Base-by-base conservation (phyloP, 169 alveolate genomes). In the Plasmodium coatneyi region DNA sequence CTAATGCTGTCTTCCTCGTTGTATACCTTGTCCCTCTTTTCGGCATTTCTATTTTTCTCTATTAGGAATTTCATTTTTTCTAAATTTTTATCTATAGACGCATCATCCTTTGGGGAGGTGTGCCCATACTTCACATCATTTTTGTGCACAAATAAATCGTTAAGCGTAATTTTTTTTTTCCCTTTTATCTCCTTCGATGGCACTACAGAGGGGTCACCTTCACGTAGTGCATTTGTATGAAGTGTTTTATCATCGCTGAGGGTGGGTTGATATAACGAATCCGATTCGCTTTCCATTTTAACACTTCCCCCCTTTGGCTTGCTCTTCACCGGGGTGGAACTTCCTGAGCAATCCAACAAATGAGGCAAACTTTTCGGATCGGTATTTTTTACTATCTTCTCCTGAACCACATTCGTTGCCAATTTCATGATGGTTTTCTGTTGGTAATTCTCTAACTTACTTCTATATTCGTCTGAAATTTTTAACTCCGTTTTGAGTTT, bases 381-480 rank as follows among this genome's bases (percentile, higher is more conserved):
- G 14, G 28, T 34, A 56, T 32, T 74, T 34, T 74, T 74, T 74
- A 43, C 25, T 14, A 43, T 74, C 72, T 78, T 89, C 70, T 74
- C 52, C 28, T 91, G 79, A n/a, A 28, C 46, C 28, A 71, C 92
- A 19, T 30, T 91, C 54, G 78, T 60, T 5, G 95, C 95, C 81
- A 91, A 36, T 41, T 70, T 91, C 91, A 80, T 81, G 5, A 91
- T 91, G 9, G 95, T 91, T 70, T 91, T 91, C 54, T 91, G 92
- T 32, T 91, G 95, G 82, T 91, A 91, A 70, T 19, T 71, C 25
- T 91, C 95, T 71, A 91, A 54, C 56, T 91, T 91, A 5, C 76
- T 78, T 80, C 95, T 91, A 70, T 91, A 91, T 28, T 91, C 95
- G 54, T 91, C 92, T n/a, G 95, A 91, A 80, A 91, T 43, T 91